A percentile compares a stretch with the other conserved stretches of the same genome.
phyloP scores from a whole-genome alignment of 2,329 filamentous ascomycete species.

The Xylaria sp. region DNA sequence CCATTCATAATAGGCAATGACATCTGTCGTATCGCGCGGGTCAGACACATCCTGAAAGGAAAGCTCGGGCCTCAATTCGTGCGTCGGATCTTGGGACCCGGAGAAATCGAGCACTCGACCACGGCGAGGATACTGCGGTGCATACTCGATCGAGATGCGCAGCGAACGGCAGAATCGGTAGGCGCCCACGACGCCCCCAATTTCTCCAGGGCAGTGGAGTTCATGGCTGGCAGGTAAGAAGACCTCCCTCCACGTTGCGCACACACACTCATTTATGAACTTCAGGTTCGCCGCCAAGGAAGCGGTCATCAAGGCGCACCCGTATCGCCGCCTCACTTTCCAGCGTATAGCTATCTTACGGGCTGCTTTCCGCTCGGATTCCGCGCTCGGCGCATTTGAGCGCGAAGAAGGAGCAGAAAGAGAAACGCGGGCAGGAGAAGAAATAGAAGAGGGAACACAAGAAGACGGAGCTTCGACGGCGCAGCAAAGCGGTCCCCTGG shows the following conservation, averaged over 20 bases:
- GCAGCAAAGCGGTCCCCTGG: constrained; percentile 56
- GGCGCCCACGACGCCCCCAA: constrained; percentile 28
- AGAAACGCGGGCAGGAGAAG: too few relatives aligned
- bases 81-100: constrained; percentile 58
- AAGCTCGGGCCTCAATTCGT: constrained; percentile 59
- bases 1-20: constrained; percentile 79
- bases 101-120: constrained; percentile 51
- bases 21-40: constrained; percentile 76
- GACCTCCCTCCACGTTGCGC: not conserved
- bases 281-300: constrained; percentile 77
- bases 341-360: constrained; percentile 63
- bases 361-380: not conserved
- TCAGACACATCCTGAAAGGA: constrained; percentile 66
- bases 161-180: not conserved
- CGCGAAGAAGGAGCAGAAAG: not conserved
- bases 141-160: constrained; percentile 31
- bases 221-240: constrained; percentile 59
- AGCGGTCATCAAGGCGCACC: constrained; percentile 77
- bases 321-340: constrained; percentile 67
- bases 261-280: not conserved
- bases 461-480: not conserved
- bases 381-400: not conserved
- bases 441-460: not conserved
- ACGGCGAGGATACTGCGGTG: constrained; percentile 31
- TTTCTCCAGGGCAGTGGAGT: constrained; percentile 54